These are phyloP conservation scores for Dendrobium officinale DNA, from an alignment of 106 monocot genomes.

Conservation along the genomic window DNA sequence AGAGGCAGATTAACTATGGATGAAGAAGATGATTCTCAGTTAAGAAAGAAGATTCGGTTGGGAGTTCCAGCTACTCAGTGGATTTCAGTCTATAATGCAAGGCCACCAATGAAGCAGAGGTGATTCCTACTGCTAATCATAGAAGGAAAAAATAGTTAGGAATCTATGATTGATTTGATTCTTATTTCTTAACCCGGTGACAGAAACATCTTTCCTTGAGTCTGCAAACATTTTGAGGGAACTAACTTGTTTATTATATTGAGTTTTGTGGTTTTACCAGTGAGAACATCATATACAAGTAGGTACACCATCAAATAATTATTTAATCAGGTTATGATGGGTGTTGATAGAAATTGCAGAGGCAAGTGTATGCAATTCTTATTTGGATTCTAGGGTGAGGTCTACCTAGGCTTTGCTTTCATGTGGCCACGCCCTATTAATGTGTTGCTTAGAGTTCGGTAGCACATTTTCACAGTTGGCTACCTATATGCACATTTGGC, in stretches of 20 bases:
- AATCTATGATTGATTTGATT: background rate
- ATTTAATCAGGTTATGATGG: background rate
- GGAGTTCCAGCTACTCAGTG: slow-evolving; percentile 77
- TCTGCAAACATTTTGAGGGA: background rate
- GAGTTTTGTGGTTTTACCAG: background rate
- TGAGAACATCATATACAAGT: background rate
- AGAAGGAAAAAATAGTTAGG: background rate
- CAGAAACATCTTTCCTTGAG: background rate
- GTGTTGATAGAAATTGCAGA: background rate
- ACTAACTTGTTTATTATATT: background rate
- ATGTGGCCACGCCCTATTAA: background rate
- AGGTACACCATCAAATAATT: background rate
- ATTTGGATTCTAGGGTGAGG: background rate
- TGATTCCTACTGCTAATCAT: slow-evolving; percentile 11
- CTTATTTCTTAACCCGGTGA: background rate
- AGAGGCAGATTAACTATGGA: slow-evolving; percentile 53
- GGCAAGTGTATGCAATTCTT: background rate
- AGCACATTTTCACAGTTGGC: background rate
- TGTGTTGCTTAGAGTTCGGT: background rate
- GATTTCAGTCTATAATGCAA: slow-evolving; percentile 89
- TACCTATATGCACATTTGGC: background rate
- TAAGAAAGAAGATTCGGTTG: slow-evolving; percentile 62
- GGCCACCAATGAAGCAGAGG: slow-evolving; percentile 85
- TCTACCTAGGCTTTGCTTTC: background rate
- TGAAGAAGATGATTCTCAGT: slow-evolving; percentile 61